Evolutionary conservation across 495 filamentous ascomycete species (phyloP).

Genomic region (Aspergillus hancockii): DNA sequence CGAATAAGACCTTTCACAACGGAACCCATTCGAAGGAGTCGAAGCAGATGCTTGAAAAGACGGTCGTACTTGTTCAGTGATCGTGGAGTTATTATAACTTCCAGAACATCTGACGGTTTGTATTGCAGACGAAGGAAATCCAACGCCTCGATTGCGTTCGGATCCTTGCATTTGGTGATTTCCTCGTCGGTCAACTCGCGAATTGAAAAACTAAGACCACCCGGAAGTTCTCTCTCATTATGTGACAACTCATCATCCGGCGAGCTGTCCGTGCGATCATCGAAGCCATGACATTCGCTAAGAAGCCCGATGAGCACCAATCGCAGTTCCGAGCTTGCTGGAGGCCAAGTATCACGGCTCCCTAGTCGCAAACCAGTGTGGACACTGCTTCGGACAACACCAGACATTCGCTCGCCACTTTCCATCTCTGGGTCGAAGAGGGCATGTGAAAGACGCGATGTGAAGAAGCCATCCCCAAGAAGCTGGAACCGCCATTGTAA

Average conservation of each 20-base stretch:
- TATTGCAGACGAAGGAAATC: constrained; percentile 91
- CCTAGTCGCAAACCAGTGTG: constrained; percentile 80
- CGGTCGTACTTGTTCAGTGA: constrained; percentile 77
- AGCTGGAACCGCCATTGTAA: constrained; percentile 81
- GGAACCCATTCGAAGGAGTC: constrained; percentile 76
- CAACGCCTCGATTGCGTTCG: constrained; percentile 76
- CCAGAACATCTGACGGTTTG: constrained; percentile 71
- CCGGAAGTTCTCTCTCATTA: constrained; percentile 63
- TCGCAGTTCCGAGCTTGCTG: constrained; percentile 86
- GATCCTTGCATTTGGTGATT: constrained; percentile 75
- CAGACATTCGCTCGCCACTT: constrained; percentile 70
- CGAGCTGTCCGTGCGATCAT: constrained; percentile 19
- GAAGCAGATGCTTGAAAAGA: constrained; percentile 77
- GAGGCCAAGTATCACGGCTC: constrained; percentile 80
- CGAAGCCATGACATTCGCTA: constrained; percentile 64
- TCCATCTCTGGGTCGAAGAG: constrained; percentile 86
- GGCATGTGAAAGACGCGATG: constrained; percentile 73
- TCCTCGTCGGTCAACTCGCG: constrained; percentile 77
- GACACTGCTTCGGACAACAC: constrained; percentile 66
- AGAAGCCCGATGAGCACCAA: constrained; percentile 86
- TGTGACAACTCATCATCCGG: constrained; percentile 23
- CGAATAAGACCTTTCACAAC: constrained; percentile 70
- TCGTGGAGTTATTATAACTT: constrained; percentile 66
- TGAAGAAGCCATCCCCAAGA: constrained; percentile 80
- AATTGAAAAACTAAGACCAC: constrained; percentile 81